Evolutionary conservation across 2,329 filamentous ascomycete species (phyloP).

Genomic region (Exophiala spinifera): DNA sequence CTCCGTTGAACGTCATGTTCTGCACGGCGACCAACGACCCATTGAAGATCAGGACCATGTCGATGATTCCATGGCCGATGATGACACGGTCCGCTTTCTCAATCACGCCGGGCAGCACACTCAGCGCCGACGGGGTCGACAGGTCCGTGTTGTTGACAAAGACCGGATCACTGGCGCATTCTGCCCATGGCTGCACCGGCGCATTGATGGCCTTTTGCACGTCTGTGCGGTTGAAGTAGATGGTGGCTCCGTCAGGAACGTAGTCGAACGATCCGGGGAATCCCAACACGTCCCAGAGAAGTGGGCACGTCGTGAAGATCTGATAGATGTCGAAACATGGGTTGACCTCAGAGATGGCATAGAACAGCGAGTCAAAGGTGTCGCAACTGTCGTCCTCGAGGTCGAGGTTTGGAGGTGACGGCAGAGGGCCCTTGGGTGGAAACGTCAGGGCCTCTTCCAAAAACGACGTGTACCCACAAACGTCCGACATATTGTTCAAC

Average conservation of each 20-base stretch:
- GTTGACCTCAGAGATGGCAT: conserved; percentile 58
- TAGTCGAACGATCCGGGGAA: conserved; percentile 66
- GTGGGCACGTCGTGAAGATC: conserved; percentile 68
- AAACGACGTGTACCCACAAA: conserved; percentile 47
- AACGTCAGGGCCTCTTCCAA: conserved; percentile 58
- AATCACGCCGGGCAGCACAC: conserved; percentile 66
- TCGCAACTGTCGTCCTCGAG: conserved; percentile 52
- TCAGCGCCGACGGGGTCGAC: conserved; percentile 52
- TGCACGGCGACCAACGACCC: conserved; percentile 71
- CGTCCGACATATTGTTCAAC: conserved; percentile 40
- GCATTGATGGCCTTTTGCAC: conserved; percentile 69
- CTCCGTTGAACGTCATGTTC: conserved; percentile 76
- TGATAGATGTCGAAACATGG: conserved; percentile 80
- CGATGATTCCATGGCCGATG: conserved; percentile 68
- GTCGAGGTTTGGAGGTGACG: conserved; percentile 48
- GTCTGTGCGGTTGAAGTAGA: conserved; percentile 70
- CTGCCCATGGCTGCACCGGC: conserved; percentile 54
- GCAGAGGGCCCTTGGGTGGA: conserved; percentile 63
- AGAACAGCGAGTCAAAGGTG: conserved; percentile 55
- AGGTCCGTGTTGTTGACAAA: conserved; percentile 45
- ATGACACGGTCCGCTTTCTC: conserved; percentile 70
- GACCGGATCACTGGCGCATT: conserved; percentile 51
- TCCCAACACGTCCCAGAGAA: conserved; percentile 66
- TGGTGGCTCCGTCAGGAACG: conserved; percentile 56
- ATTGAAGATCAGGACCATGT: conserved; percentile 65